phyloP scores from a whole-genome alignment of 306 rosid genomes.

The Sophora flavescens region DNA sequence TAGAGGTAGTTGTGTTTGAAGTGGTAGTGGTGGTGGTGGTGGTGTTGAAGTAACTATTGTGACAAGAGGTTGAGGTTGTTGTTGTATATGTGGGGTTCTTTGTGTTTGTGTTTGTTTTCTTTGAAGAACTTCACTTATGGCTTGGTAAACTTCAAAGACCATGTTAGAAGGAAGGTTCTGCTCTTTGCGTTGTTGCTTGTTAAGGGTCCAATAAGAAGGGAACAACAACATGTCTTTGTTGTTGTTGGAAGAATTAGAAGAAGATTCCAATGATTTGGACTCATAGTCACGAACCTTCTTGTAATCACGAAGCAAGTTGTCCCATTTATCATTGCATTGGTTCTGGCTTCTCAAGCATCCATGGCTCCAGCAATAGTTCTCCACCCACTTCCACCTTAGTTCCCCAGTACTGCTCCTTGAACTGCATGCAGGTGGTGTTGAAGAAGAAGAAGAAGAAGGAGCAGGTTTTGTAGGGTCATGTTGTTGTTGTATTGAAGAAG shows the following conservation, averaged over 20 bases:
- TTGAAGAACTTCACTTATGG: conserved; percentile 62
- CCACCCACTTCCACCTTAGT: conserved; percentile 76
- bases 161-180: conserved; percentile 66
- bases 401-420: conserved; percentile 57
- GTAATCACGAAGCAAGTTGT: conserved; percentile 70
- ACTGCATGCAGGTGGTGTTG: not conserved
- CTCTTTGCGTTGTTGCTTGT: conserved; percentile 64
- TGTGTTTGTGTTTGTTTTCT: conserved; percentile 50
- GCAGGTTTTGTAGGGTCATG: conserved; percentile 11
- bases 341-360: conserved; percentile 72
- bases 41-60: conserved; percentile 37
- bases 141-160: conserved; percentile 60
- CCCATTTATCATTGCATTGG: conserved; percentile 81
- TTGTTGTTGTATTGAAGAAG: not conserved
- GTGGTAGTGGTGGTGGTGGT: not conserved
- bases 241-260: not conserved
- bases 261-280: conserved; percentile 43
- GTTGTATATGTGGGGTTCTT: not conserved
- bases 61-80: conserved; percentile 12
- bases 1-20: conserved; percentile 37
- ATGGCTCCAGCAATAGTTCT: conserved; percentile 74
- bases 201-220: conserved; percentile 66
- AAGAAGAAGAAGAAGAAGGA: not conserved
- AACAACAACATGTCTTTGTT: conserved; percentile 10
- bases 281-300: conserved; percentile 72